Evolutionary conservation across 768 basidiomycete species (phyloP).

Genomic region (Tremella mesenterica): DNA sequence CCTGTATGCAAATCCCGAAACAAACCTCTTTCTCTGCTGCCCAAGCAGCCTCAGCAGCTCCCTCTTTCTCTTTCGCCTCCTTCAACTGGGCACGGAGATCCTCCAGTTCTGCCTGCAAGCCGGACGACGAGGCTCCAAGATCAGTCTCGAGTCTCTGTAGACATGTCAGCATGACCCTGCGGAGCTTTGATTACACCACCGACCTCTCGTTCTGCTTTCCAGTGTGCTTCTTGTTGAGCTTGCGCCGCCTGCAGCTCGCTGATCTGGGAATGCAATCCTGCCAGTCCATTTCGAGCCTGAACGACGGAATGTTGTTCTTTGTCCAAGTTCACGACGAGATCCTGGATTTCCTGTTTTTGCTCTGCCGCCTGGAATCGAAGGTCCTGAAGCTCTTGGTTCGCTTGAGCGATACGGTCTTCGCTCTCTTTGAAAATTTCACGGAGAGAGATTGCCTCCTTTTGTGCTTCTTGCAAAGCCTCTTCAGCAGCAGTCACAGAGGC

Average conservation of each 20-base stretch:
- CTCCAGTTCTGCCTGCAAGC: not conserved
- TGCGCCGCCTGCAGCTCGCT: no score
- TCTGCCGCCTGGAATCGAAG: not conserved
- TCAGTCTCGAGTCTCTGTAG: no score
- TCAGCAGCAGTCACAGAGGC: constrained; percentile 7
- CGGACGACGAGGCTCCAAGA: not conserved
- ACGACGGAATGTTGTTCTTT: no score
- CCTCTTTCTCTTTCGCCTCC: constrained; percentile 2
- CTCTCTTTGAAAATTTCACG: not conserved
- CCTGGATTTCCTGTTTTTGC: not conserved
- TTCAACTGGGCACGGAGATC: not conserved
- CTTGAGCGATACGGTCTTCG: not conserved
- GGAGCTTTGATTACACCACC: no score
- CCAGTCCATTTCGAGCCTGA: no score
- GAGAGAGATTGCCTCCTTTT: constrained; percentile 7
- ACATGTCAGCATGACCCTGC: no score
- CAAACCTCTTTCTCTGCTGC: not conserved
- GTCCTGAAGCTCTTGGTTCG: constrained; percentile 1
- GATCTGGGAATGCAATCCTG: no score
- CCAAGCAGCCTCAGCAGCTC: constrained; percentile 1
- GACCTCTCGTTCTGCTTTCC: not conserved
- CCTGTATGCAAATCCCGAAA: no score
- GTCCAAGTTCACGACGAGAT: no score
- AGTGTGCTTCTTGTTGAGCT: no score
- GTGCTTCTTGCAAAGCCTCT: not conserved